phyloP scores from a whole-genome alignment of 2,329 filamentous ascomycete species.

The Pseudocercospora musae region DNA sequence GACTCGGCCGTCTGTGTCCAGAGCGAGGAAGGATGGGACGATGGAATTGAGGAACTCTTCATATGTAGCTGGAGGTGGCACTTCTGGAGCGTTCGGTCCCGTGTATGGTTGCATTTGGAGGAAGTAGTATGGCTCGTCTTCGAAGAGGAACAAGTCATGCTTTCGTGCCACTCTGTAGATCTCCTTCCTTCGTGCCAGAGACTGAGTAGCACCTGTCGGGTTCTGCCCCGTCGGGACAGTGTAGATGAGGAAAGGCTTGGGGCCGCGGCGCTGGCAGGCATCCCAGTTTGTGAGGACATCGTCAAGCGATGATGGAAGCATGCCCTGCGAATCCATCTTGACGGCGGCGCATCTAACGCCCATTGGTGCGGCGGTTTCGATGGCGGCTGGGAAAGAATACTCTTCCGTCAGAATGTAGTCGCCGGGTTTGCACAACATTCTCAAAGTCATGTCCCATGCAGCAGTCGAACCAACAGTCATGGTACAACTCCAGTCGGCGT shows the following conservation, averaged over 20 bases:
- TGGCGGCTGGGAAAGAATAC: slow-evolving; percentile 80
- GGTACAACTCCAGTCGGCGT: slow-evolving; percentile 83
- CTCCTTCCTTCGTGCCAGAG: slow-evolving; percentile 61
- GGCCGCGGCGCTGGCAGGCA: slow-evolving; percentile 50
- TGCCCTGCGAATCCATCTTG: slow-evolving; percentile 64
- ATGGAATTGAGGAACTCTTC: slow-evolving; percentile 71
- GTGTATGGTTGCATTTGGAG: slow-evolving; percentile 80
- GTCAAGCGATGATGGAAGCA: slow-evolving; percentile 61
- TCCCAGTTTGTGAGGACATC: slow-evolving; percentile 65
- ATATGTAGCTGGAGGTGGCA: slow-evolving; percentile 58
- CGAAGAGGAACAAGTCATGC: slow-evolving; percentile 81
- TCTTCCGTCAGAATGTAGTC: slow-evolving; percentile 84
- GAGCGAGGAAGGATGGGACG: slow-evolving; percentile 73
- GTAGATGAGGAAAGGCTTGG: slow-evolving; percentile 67
- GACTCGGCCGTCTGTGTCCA: slow-evolving; percentile 83
- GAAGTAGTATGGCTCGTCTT: slow-evolving; percentile 95
- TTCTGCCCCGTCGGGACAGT: slow-evolving; percentile 82
- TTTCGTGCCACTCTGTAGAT: slow-evolving; percentile 77
- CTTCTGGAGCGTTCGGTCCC: slow-evolving; percentile 49
- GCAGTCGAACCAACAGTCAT: slow-evolving; percentile 84
- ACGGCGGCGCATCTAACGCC: slow-evolving; percentile 61
- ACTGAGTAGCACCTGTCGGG: slow-evolving; percentile 82
- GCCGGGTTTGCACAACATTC: slow-evolving; percentile 73
- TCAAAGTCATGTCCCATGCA: slow-evolving; percentile 75
- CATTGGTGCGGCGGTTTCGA: slow-evolving; percentile 62